Evolutionary conservation across 306 rosid species (phyloP).

Genomic region (Rubus parviflorus): DNA sequence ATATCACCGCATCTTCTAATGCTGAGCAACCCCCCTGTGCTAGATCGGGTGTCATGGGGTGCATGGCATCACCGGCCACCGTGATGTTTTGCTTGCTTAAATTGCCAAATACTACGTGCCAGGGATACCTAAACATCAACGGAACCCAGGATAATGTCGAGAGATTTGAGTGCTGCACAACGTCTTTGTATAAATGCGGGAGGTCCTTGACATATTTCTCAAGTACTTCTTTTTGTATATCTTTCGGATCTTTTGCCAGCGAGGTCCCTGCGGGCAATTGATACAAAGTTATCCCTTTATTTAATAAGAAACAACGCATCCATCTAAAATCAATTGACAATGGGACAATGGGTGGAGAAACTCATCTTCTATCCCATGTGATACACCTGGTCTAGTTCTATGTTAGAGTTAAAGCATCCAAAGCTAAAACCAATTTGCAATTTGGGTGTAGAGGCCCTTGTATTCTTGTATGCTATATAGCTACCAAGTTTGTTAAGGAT

Average conservation of each 20-base stretch:
- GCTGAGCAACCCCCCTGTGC: slow-evolving; percentile 18
- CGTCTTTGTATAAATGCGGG: not conserved
- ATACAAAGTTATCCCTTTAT: no score
- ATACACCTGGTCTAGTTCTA: no score
- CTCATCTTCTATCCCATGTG: no score
- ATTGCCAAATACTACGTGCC: slow-evolving; percentile 19
- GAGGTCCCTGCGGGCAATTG: not conserved
- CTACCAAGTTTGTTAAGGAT: not conserved
- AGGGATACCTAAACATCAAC: slow-evolving; percentile 18
- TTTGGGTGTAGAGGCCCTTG: no score
- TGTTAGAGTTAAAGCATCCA: no score
- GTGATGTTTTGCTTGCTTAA: slow-evolving; percentile 10
- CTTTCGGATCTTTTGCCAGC: not conserved
- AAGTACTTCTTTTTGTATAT: slow-evolving; percentile 5
- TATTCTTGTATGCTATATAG: no score
- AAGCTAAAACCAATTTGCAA: no score
- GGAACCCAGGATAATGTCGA: slow-evolving; percentile 20
- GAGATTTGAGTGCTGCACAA: slow-evolving; percentile 17
- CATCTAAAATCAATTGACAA: no score
- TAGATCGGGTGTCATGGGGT: slow-evolving; percentile 27
- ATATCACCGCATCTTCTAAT: slow-evolving; percentile 22
- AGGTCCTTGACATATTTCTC: slow-evolving; percentile 26
- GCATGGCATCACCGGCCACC: slow-evolving; percentile 28
- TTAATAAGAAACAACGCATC: no score
- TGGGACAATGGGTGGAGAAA: not conserved